Percentiles rank a stretch among this genome's conserved stretches.
Conservation (phyloP, 305 asterid species). For the Fraxinus ornus region DNA sequence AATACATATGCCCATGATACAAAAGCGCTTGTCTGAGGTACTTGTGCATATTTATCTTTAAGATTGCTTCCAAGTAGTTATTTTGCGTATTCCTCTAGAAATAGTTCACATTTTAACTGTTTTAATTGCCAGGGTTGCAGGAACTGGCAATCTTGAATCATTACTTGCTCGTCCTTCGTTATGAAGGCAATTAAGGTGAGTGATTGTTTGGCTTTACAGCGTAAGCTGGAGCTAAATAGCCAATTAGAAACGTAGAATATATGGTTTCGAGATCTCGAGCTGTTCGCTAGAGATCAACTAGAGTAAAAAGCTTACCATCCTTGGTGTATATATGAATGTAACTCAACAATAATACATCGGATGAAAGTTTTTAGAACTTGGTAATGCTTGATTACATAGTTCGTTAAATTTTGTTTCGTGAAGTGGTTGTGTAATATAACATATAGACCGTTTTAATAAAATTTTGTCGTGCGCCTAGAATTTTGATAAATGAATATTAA, state of each 20-base stretch:
- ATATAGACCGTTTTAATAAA: background rate
- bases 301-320: background rate
- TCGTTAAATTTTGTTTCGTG: background rate
- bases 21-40: conserved; percentile 16
- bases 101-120: background rate
- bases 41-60: conserved; percentile 13
- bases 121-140: conserved; percentile 18
- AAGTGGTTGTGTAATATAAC: background rate
- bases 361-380: background rate
- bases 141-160: conserved; percentile 25
- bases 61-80: background rate
- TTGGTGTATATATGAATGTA: background rate
- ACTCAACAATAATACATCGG: background rate
- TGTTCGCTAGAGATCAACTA: background rate
- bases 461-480: background rate
- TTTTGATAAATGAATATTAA: background rate
- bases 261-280: background rate
- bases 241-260: background rate
- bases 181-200: background rate
- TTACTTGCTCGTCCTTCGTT: background rate
- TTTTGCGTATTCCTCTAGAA: background rate
- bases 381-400: background rate
- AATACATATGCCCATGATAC: conserved; percentile 49
- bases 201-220: background rate
- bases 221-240: background rate